Base-by-base conservation (phyloP, 306 rosid genomes). In the Medicago lupulina region DNA sequence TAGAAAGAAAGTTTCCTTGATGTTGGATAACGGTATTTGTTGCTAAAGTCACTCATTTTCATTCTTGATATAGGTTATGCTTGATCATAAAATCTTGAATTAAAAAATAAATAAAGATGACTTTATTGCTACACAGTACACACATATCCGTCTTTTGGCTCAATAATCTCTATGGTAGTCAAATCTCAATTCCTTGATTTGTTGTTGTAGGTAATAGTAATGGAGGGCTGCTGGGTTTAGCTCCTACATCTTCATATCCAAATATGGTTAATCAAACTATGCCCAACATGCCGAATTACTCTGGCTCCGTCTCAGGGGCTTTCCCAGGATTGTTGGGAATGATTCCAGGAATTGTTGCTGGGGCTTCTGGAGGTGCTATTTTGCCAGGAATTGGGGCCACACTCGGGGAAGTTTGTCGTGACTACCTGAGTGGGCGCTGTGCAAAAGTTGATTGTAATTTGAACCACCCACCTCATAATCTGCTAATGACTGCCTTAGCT, bases 281-380 rank as follows among this genome's bases (percentile, higher is more conserved):
- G 99, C 99, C 99, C 54, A 96, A 96, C 85, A 96, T 96, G 99
- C 99, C 99, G 7, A 96, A 96, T 85, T 96, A 96, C 86, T 85
- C 99, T 23, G 99, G 87, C 28, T 96, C 98, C 79, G 97, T 92
- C 84, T 95, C 99, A 7, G 98, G 96, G 84, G 92, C 99, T 44
- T 96, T 96, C 82, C 98, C 99, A 9, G 99, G 98, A 65, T 66
- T 96, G 81, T 79, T 92, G 87, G 98, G 99, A 80, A 92, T 96
- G 99, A 92, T 92, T 83, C 98, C 98, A 10, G 99, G 99, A 74
- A 79, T 92, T 67, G 81, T 89, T 84, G 86, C 99, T 53, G 99
- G 99, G 70, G 86, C 97, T 49, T 96, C 90, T 31, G 99, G 99
- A 12, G 99, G 99, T 49, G 98, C 97, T 71, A 88, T 92, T 83